Evolutionary conservation across 257 asterid genomes (phyloP), one percentile per base, ranked within the genome.

Genomic region (Mitragyna speciosa): DNA sequence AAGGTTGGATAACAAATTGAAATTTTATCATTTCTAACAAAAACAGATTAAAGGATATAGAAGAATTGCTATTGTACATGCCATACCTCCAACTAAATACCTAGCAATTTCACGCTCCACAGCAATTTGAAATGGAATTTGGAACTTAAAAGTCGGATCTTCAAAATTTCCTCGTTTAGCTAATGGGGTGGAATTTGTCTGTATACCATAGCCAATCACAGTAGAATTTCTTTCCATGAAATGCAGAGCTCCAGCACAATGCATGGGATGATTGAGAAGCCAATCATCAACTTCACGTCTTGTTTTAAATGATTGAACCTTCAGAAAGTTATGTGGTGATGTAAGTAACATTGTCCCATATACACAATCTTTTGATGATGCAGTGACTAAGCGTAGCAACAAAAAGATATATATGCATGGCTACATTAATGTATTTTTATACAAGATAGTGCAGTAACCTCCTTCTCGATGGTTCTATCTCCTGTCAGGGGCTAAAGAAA

Each of bases 111-210:
- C 98, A 70, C 97, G 94, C 86, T 94, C 98, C 0, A 91, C 96
- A 61, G 98, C 96, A 84, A 93, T 89, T 87, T 94, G 98, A 82
- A 94, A 95, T 64, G 98, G 98, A 79, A 93, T 89, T 88, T 94
- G 98, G 87, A 91, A 87, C 54, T 89, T 90, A 70, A 93, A 87
- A 14, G 98, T 93, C 22, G 97, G 98, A 87, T 94, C 97, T 87
- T 93, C 92, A 76, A 58, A 94, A 36, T 4, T 77, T 70, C 97
- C 98, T 82, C 97, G 85, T 80, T 64, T 87, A 59, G 89, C 78
- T 69, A 88, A 45, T 51, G 97, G 91, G 81, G 98, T 94, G 48
- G 97, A 94, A 85, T 94, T 94, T 70, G 98, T 93, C 89, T 94
- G 98, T 73, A 94, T 71, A 20, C 98, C 98, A 36, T 93, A 94